Conservation (phyloP, 2,329 filamentous ascomycete genomes). For the Diaporthe batatas region DNA sequence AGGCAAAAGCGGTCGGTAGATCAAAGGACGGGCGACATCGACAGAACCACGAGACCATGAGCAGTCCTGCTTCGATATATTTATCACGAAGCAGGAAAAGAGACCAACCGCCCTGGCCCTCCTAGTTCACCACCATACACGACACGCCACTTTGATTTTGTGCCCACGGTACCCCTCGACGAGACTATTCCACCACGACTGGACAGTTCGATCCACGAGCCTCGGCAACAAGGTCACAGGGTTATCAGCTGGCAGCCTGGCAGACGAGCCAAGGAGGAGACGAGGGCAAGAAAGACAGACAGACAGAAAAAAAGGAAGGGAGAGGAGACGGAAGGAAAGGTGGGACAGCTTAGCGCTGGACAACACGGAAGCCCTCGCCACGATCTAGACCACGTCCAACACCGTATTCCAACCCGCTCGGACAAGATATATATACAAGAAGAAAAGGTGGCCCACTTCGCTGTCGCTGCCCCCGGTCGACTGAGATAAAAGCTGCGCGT, state of each 20-base stretch:
- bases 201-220: not conserved
- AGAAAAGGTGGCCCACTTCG: not conserved
- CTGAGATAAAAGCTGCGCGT: not conserved
- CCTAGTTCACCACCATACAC: not conserved
- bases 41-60: constrained; percentile 22
- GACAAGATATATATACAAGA: not conserved
- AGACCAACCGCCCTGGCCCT: constrained; percentile 32
- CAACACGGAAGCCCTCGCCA: not conserved
- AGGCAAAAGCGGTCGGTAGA: not conserved
- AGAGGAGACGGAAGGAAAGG: not conserved
- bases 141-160: not conserved
- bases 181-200: not conserved
- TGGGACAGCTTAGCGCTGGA: constrained; percentile 1
- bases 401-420: not conserved
- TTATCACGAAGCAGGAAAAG: constrained; percentile 23
- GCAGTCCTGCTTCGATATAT: constrained; percentile 30
- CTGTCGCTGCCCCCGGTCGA: not conserved
- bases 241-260: not conserved
- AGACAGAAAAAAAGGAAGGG: not conserved
- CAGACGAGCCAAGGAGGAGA: not conserved
- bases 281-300: not conserved
- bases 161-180: not conserved
- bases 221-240: not conserved
- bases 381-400: constrained; percentile 17
- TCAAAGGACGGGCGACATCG: not conserved